Conservation (phyloP, 768 basidiomycete genomes). For the Hericium erinaceus region DNA sequence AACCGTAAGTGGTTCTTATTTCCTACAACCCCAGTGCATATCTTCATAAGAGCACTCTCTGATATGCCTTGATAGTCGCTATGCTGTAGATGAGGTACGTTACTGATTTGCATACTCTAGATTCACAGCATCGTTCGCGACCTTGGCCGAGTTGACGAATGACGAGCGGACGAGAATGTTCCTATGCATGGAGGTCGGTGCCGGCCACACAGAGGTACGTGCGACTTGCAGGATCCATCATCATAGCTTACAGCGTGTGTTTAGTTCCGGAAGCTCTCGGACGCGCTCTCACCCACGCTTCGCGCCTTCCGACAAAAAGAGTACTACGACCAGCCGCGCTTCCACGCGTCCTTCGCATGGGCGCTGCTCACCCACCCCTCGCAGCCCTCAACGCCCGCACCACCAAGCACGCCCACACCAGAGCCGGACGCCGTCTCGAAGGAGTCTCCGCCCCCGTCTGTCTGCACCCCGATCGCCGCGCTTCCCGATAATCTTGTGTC, state of each 20-base stretch:
- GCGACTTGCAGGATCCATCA: not conserved
- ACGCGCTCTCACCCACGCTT: constrained; percentile 50
- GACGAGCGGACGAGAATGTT: constrained; percentile 79
- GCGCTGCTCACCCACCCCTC: constrained; percentile 42
- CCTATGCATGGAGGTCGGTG: constrained; percentile 72
- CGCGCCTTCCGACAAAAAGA: constrained; percentile 56
- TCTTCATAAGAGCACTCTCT: not conserved
- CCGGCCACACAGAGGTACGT: constrained; percentile 68
- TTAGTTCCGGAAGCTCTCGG: constrained; percentile 49
- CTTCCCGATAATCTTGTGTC: constrained; percentile 40
- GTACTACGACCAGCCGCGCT: constrained; percentile 75
- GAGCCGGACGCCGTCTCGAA: not conserved
- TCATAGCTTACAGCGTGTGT: too few relatives aligned
- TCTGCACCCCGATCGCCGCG: not conserved
- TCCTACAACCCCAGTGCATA: not conserved
- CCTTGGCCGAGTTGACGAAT: constrained; percentile 62
- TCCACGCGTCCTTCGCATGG: constrained; percentile 90
- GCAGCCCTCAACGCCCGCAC: not conserved
- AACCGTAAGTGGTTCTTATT: constrained; percentile 31
- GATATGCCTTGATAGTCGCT: not conserved
- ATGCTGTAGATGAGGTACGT: not conserved
- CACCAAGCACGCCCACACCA: not conserved
- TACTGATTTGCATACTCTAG: constrained; percentile 28
- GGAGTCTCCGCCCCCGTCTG: not conserved
- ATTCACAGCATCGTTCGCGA: constrained; percentile 64